Percentiles rank a stretch among this genome's conserved stretches.
These are phyloP conservation scores for Alternaria sp. DNA, from an alignment of 2,329 filamentous ascomycete genomes.

Conservation along the genomic window DNA sequence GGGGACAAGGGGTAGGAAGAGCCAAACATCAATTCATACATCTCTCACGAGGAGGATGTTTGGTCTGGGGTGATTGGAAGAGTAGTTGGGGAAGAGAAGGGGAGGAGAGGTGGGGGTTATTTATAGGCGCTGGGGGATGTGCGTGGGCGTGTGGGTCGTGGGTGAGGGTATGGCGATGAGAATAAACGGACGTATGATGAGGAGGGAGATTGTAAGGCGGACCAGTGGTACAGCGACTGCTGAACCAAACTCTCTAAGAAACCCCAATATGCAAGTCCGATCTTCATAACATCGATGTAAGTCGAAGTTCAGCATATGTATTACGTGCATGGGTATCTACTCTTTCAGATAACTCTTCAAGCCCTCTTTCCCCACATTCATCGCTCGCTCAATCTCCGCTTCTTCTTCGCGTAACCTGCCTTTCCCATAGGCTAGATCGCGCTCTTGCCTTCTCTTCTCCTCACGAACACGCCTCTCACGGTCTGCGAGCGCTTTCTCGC, in stretches of 20 bases:
- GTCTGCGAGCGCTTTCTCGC: constrained; percentile 72
- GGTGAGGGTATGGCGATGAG: not conserved
- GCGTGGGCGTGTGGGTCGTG: not conserved
- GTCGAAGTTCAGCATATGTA: not conserved
- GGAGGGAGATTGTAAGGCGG: not conserved
- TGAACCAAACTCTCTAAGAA: not conserved
- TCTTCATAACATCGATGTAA: not conserved
- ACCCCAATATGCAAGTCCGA: too few relatives aligned
- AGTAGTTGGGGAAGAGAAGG: not conserved
- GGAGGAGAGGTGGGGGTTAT: too few relatives aligned
- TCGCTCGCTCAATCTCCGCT: constrained; percentile 70
- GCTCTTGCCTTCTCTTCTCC: constrained; percentile 66
- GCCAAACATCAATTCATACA: not conserved
- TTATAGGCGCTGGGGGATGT: not conserved
- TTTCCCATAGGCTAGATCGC: constrained; percentile 66
- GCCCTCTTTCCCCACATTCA: constrained; percentile 71
- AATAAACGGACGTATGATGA: not conserved
- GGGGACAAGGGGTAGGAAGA: not conserved
- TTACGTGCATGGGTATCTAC: constrained; percentile 10
- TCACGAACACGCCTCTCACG: constrained; percentile 68
- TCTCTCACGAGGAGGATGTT: not conserved
- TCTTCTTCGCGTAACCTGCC: constrained; percentile 70
- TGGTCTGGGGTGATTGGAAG: not conserved
- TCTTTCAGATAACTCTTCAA: constrained; percentile 65
- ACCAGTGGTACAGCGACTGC: not conserved